These are phyloP conservation scores for Leptosphaerulina australis DNA, from an alignment of 2,329 filamentous ascomycete genomes.

Conservation along the genomic window DNA sequence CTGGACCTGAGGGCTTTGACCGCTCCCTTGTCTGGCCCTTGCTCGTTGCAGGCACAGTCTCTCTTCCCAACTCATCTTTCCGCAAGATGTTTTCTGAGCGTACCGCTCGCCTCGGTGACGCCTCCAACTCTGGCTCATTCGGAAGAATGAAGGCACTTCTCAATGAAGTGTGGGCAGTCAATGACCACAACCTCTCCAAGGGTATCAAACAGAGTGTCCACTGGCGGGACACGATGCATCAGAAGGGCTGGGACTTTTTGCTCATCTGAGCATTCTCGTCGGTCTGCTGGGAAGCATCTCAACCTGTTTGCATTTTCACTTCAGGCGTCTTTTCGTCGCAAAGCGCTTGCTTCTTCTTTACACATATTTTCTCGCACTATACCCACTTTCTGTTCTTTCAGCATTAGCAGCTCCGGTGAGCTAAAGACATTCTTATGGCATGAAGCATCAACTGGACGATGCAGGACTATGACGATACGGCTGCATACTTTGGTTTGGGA, in stretches of 20 bases:
- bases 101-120: conserved; percentile 73
- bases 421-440: conserved; percentile 33
- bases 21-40: conserved; percentile 92
- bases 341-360: conserved; percentile 43
- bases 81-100: conserved; percentile 79
- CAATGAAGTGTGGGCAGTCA: conserved; percentile 78
- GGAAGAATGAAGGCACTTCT: conserved; percentile 80
- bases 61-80: conserved; percentile 74
- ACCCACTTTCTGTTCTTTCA: conserved; percentile 50
- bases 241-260: conserved; percentile 90
- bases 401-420: conserved; percentile 31
- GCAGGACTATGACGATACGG: conserved; percentile 26
- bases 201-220: conserved; percentile 71
- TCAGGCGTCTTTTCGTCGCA: conserved; percentile 20
- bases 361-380: conserved; percentile 49
- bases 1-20: conserved; percentile 82
- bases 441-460: conserved; percentile 33
- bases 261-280: conserved; percentile 67
- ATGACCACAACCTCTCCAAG: conserved; percentile 66
- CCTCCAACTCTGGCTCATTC: conserved; percentile 82
- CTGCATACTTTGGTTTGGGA: conserved; percentile 10
- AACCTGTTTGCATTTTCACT: conserved; percentile 36
- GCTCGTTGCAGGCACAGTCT: conserved; percentile 82
- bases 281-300: conserved; percentile 48
- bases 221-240: conserved; percentile 93